Conservation (phyloP, 2,329 filamentous ascomycete species). For the Pyricularia sp. region DNA sequence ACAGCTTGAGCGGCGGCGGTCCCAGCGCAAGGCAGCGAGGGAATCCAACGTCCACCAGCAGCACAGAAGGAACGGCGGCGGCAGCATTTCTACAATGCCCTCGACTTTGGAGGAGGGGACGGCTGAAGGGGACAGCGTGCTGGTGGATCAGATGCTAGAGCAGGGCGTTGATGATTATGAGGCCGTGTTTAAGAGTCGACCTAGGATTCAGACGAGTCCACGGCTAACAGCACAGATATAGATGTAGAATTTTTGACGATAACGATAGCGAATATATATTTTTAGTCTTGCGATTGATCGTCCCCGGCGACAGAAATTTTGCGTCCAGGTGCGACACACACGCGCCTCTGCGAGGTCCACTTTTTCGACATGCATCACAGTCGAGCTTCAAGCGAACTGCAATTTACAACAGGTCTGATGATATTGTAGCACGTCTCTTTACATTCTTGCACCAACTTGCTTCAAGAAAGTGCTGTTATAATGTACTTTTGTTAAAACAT, state of each 20-base stretch:
- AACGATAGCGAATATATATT: not conserved
- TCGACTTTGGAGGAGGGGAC: not conserved
- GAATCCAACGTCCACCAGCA: constrained; percentile 15
- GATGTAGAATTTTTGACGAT: not conserved
- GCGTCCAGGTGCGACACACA: no score
- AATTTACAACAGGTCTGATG: no score
- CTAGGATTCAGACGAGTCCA: constrained; percentile 68
- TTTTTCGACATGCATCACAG: no score
- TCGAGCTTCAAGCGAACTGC: no score
- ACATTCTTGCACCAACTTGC: not conserved
- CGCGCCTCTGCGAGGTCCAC: no score
- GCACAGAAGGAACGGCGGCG: constrained; percentile 1
- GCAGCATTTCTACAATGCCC: not conserved
- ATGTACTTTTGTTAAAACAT: not conserved
- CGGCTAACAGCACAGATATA: not conserved
- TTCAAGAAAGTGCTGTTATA: not conserved
- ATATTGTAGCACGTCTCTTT: not conserved
- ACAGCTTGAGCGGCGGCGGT: constrained; percentile 41
- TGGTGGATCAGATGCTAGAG: constrained; percentile 55
- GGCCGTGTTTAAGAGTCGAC: constrained; percentile 73
- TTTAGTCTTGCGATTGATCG: no score
- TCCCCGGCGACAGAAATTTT: no score
- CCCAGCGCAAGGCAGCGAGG: constrained; percentile 27
- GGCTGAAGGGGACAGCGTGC: constrained; percentile 19
- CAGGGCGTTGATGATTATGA: constrained; percentile 59